Evolutionary conservation across 371 early-diverging fungal species (phyloP), one percentile per base, ranked within the genome.

Genomic region (Mortierella sp.): DNA sequence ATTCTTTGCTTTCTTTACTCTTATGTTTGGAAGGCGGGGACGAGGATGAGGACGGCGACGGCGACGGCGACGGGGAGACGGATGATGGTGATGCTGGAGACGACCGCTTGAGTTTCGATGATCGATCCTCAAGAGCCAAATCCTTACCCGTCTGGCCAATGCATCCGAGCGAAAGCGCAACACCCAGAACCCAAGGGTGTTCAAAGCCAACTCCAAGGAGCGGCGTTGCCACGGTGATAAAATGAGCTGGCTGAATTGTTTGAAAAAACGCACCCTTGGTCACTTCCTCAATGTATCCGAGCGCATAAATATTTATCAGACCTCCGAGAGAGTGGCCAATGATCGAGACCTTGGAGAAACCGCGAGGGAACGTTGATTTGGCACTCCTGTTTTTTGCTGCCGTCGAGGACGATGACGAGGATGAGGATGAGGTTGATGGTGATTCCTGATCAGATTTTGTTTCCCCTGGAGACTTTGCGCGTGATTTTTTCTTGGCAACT

Each of bases 251-350:
- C 33, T 69, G 52, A 52, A 85, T 72, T 8, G 70, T 58, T 10
- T 52, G 61, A 57, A 84, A 84, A 63, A 85, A 79, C n/a, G 59
- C 64, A 9, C 84, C 84, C 16, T 71, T 63, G 15, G 84, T 85
- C 53, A 83, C 57, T 13, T 67, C 74, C n/a, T 84, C 66, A 19
- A 85, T 70, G 58, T 76, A 84, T 19, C 86, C 86, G 38, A 79
- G 66, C 43, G 79, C 67, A 50, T 77, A 85, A 50, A 83, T 63
- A 57, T 85, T 85, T 45, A 85, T 74, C 62, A 85, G 48, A 15
- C 86, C 86, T 21, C 86, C 86, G 43, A 85, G 76, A 3, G 86
- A 85, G 48, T 85, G 86, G 3, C 86, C 86, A 15, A 84, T 74
- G 36, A 85, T 70, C 6, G 86, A 85, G 11, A 85, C 70, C 22